Percentiles rank a stretch among this genome's conserved stretches.
Conservation (phyloP, 768 basidiomycete species). For the Trametes punicea region DNA sequence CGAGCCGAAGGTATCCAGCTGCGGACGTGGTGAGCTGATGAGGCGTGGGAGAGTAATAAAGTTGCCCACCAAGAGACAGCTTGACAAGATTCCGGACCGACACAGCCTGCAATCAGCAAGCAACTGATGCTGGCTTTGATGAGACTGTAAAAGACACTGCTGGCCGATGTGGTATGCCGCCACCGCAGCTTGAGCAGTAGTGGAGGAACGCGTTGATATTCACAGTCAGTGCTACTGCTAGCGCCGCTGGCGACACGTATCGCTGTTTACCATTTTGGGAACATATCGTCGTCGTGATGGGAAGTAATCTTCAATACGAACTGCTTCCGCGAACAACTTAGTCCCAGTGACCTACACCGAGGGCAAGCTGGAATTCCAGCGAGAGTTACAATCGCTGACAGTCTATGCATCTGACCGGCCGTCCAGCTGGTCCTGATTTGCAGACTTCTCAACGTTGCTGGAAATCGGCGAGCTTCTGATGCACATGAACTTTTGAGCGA, state of each 20-base stretch:
- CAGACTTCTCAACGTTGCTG: not conserved
- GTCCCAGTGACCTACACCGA: not conserved
- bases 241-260: not conserved
- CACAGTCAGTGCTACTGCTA: too few species aligned
- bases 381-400: too few species aligned
- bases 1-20: slow-evolving; percentile 1
- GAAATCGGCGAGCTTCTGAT: not conserved
- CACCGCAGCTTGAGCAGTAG: too few species aligned
- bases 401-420: too few species aligned
- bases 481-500: not conserved
- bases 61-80: slow-evolving; percentile 1
- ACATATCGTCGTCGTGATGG: not conserved
- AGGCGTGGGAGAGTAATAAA: slow-evolving; percentile 4
- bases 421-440: not conserved
- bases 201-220: too few species aligned
- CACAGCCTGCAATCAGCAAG: slow-evolving; percentile 1
- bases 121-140: not conserved
- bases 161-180: not conserved
- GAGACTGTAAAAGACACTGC: not conserved
- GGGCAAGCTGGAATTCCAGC: too few species aligned
- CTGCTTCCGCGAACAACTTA: not conserved
- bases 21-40: not conserved
- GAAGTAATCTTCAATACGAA: not conserved
- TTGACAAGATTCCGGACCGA: not conserved
- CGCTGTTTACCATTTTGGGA: not conserved